phyloP scores from a whole-genome alignment of 176 grass and related monocot genomes.

The Oryza rufipogon region DNA sequence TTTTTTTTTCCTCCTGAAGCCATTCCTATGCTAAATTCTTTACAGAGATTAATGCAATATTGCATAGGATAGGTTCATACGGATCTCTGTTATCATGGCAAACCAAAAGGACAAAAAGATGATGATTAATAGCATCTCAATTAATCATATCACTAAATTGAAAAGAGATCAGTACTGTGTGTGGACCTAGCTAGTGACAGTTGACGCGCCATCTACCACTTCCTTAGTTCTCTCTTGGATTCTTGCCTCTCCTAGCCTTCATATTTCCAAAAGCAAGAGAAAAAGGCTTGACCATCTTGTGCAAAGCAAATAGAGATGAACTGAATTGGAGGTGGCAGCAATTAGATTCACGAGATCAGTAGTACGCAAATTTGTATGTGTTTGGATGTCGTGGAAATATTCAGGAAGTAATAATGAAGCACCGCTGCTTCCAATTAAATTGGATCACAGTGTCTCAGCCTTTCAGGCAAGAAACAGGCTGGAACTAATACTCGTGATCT shows the following conservation, averaged over 20 bases:
- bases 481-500: background rate
- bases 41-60: background rate
- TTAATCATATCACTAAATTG: background rate
- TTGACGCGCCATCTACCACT: conserved; percentile 23
- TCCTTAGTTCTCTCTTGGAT: background rate
- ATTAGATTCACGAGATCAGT: background rate
- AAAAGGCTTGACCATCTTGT: background rate
- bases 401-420: conserved; percentile 17
- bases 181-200: conserved; percentile 36
- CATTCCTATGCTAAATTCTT: background rate
- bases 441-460: background rate
- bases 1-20: background rate
- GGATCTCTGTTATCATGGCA: background rate
- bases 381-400: background rate
- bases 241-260: background rate
- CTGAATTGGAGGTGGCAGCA: background rate
- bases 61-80: background rate
- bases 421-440: conserved; percentile 11
- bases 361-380: background rate
- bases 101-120: background rate
- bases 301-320: background rate
- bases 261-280: background rate
- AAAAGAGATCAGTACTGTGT: background rate
- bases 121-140: background rate
- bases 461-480: background rate